Conservation (phyloP, 2,329 filamentous ascomycete genomes). For the Sphaerulina populicola region DNA sequence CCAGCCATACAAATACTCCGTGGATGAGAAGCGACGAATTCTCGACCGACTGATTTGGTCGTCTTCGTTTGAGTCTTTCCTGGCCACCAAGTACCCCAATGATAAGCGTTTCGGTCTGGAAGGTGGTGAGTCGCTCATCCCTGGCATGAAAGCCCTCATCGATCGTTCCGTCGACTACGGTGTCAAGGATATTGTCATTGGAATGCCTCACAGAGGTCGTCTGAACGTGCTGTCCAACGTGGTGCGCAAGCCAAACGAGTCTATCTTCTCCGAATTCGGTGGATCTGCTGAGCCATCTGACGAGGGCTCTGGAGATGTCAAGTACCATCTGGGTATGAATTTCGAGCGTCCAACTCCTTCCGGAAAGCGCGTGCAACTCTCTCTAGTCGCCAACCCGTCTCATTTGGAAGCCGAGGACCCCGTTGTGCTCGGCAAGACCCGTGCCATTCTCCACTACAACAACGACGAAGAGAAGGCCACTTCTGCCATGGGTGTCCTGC, state of each 20-base stretch:
- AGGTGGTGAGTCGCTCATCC: conserved; percentile 91
- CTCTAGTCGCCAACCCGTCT: conserved; percentile 94
- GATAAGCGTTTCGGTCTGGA: conserved; percentile 99
- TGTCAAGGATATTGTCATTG: conserved; percentile 98
- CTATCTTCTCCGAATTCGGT: conserved; percentile 97
- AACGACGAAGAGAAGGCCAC: conserved; percentile 83
- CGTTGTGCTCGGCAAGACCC: conserved; percentile 92
- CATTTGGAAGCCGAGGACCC: conserved; percentile 98
- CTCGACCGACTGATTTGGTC: conserved; percentile 97
- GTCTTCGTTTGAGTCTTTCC: conserved; percentile 91
- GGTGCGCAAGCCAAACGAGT: conserved; percentile 97
- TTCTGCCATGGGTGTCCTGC: conserved; percentile 87
- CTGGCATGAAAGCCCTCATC: conserved; percentile 98
- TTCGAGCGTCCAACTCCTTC: conserved; percentile 97
- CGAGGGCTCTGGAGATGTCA: conserved; percentile 96
- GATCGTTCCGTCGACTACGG: conserved; percentile 97
- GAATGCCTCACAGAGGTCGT: conserved; percentile 98
- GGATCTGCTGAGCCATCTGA: conserved; percentile 80
- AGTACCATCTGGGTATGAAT: conserved; percentile 99
- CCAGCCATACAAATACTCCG: conserved; percentile 89
- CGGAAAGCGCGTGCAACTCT: conserved; percentile 98
- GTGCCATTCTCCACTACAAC: conserved; percentile 98
- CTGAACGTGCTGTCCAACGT: conserved; percentile 97
- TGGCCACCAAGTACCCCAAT: conserved; percentile 96
- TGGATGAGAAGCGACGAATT: conserved; percentile 96